Evolutionary conservation across 495 filamentous ascomycete genomes (phyloP).

Genomic region (Evansstolkia leycettana): DNA sequence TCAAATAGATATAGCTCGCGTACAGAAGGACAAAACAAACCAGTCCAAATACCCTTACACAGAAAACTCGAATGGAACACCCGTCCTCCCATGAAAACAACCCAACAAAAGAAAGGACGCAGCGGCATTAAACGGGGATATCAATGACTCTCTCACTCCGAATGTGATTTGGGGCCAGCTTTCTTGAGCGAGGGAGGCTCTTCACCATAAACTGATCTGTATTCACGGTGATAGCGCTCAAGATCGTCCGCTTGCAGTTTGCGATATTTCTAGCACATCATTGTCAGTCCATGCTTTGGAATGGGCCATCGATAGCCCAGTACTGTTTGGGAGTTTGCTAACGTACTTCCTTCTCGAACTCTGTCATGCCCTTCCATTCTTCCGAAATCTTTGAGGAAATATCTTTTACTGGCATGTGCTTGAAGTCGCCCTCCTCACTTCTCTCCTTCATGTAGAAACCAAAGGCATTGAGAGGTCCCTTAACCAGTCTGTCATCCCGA

Average conservation of each 20-base stretch:
- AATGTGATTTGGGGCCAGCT: neutral
- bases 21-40: too few species aligned
- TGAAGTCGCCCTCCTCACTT: conserved; percentile 32
- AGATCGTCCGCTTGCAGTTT: conserved; percentile 9
- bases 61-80: too few species aligned
- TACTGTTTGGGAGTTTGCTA: neutral
- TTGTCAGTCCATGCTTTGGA: neutral
- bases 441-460: conserved; percentile 36
- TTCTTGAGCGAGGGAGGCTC: conserved; percentile 1
- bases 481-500: conserved; percentile 48
- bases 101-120: too few species aligned
- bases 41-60: too few species aligned
- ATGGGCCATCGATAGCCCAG: too few species aligned
- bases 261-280: conserved; percentile 12
- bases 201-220: conserved; percentile 22
- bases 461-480: conserved; percentile 26
- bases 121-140: too few species aligned
- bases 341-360: conserved; percentile 43
- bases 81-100: too few species aligned
- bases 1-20: too few species aligned
- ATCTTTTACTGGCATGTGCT: conserved; percentile 16
- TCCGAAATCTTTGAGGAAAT: conserved; percentile 13
- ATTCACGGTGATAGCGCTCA: conserved; percentile 22
- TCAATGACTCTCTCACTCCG: too few species aligned
- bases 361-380: conserved; percentile 46